Conservation (phyloP, 768 basidiomycete genomes). For the Plicaturopsis crispa region DNA sequence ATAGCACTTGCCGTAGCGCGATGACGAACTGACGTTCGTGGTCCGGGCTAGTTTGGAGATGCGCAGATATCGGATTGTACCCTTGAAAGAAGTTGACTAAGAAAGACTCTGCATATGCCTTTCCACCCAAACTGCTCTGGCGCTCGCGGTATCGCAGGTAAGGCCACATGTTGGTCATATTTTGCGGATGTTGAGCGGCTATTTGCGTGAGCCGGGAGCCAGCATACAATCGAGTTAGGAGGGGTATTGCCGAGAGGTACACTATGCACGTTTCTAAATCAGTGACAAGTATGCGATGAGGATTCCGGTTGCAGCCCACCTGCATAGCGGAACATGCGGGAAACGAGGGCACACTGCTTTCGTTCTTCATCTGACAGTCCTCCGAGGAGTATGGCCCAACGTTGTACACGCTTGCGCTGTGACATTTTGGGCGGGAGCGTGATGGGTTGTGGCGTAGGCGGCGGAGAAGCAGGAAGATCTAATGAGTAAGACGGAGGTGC, state of each 20-base stretch:
- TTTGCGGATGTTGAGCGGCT: conserved; percentile 28
- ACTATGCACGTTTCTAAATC: conserved; percentile 27
- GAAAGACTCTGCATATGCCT: conserved; percentile 41
- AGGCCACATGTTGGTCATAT: conserved; percentile 65
- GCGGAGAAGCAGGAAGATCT: conserved; percentile 23
- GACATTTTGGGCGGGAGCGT: conserved; percentile 50
- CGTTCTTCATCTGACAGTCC: conserved; percentile 38
- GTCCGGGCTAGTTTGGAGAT: conserved; percentile 56
- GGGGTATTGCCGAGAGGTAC: conserved; percentile 51
- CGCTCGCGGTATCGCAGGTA: conserved; percentile 47
- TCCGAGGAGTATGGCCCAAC: conserved; percentile 48
- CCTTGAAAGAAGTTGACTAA: conserved; percentile 31
- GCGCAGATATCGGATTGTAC: conserved; percentile 28
- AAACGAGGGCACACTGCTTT: conserved; percentile 40
- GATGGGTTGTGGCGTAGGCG: conserved; percentile 29
- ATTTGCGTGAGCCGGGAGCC: conserved; percentile 41
- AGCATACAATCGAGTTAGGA: conserved; percentile 36
- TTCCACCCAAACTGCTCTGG: conserved; percentile 31
- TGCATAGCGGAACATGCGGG: conserved; percentile 56
- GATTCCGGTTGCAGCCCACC: conserved; percentile 24
- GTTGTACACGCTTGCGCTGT: conserved; percentile 46
- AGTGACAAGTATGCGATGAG: conserved; percentile 4
- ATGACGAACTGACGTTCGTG: conserved; percentile 47
- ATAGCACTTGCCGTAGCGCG: conserved; percentile 36
- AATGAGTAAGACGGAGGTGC: too few species aligned